These are phyloP conservation scores for Ophiobolus disseminans DNA, from an alignment of 2,329 filamentous ascomycete species.

Conservation along the genomic window DNA sequence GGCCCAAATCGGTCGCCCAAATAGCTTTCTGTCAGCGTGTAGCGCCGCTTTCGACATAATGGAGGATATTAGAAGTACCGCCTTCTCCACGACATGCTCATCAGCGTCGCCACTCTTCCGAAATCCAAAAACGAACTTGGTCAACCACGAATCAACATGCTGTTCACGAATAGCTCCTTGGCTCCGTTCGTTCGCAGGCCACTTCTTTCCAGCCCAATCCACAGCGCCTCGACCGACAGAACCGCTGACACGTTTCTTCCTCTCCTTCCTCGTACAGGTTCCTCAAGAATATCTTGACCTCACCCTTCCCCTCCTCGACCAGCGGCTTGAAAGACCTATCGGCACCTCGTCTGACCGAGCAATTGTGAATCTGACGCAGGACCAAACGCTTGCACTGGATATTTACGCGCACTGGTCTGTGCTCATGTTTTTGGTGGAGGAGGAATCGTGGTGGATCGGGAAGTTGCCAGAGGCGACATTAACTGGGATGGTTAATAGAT, in stretches of 20 bases:
- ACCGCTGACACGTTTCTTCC: constrained; percentile 11
- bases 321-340: constrained; percentile 14
- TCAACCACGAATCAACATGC: neutral
- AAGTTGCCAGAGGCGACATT: constrained; percentile 22
- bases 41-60: neutral
- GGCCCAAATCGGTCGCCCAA: neutral
- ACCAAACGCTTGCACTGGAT: constrained; percentile 26
- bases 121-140: neutral
- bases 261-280: constrained; percentile 13
- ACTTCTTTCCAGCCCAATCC: neutral
- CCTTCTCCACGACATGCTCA: neutral
- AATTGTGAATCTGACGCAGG: constrained; percentile 9
- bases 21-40: neutral
- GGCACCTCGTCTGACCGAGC: neutral
- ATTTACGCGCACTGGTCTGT: constrained; percentile 31
- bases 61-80: neutral
- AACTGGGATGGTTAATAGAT: constrained; percentile 22
- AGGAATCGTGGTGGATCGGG: constrained; percentile 30
- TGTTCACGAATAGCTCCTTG: neutral
- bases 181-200: constrained; percentile 1
- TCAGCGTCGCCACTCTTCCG: neutral
- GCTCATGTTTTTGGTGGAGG: constrained; percentile 31
- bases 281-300: constrained; percentile 15
- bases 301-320: constrained; percentile 15
- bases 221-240: neutral